Evolutionary conservation across 2,329 filamentous ascomycete species (phyloP).

Genomic region (Apiospora rasikravindrae): DNA sequence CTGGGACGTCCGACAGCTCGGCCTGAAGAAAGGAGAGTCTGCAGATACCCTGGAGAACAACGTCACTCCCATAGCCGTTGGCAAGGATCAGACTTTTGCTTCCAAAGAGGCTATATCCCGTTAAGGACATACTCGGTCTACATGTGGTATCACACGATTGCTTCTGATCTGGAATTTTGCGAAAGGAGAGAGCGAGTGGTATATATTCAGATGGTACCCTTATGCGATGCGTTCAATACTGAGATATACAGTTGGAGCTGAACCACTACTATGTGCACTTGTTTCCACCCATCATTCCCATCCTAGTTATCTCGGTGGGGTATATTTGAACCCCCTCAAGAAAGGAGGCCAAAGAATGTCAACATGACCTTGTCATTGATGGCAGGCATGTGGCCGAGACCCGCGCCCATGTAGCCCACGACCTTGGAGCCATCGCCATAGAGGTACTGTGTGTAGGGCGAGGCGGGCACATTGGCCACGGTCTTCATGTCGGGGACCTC

Average conservation of each 20-base stretch:
- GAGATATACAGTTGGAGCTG: conserved; percentile 8
- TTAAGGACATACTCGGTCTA: neutral
- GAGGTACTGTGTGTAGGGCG: conserved; percentile 25
- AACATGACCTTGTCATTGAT: conserved; percentile 26
- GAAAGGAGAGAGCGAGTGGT: neutral
- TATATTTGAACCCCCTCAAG: neutral
- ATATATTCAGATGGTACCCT: conserved; percentile 10
- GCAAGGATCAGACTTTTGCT: neutral
- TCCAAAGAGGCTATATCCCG: neutral
- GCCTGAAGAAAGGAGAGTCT: conserved; percentile 38
- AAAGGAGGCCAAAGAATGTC: conserved; percentile 26
- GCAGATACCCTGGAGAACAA: conserved; percentile 1
- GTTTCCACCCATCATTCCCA: neutral
- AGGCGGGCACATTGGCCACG: conserved; percentile 19
- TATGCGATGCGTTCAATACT: neutral
- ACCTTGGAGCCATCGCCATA: conserved; percentile 25
- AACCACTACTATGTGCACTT: neutral
- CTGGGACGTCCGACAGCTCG: conserved; percentile 70
- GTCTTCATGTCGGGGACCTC: conserved; percentile 22
- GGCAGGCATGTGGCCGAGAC: conserved; percentile 25
- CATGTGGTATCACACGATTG: neutral
- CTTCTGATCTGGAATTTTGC: neutral
- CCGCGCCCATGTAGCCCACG: conserved; percentile 25
- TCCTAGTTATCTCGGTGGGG: neutral
- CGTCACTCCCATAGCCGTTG: neutral